Conservation (phyloP, 306 rosid genomes). For the Mimosa pudica region DNA sequence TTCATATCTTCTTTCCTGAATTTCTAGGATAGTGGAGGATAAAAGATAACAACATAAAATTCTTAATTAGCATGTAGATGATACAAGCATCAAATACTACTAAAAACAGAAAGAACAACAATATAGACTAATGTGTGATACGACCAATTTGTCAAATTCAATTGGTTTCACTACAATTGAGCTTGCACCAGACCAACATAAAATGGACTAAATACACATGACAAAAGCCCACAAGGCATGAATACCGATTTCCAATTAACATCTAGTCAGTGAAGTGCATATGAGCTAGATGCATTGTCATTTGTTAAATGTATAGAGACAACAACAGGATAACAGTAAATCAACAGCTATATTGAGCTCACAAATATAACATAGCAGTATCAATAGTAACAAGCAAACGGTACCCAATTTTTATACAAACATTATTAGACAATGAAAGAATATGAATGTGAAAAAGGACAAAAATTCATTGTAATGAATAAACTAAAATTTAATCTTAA, state of each 20-base stretch:
- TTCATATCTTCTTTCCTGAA: conserved; percentile 85
- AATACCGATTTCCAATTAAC: background rate
- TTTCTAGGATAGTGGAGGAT: conserved; percentile 57
- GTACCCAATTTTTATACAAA: too few species aligned
- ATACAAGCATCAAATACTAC: background rate
- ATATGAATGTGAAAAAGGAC: too few species aligned
- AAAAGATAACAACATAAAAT: conserved; percentile 27
- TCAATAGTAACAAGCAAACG: background rate
- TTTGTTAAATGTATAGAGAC: background rate
- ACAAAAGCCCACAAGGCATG: background rate
- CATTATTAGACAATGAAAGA: too few species aligned
- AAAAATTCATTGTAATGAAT: too few species aligned
- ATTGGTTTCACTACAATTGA: background rate
- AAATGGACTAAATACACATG: background rate
- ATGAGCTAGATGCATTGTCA: background rate
- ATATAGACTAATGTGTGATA: background rate
- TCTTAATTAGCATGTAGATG: background rate
- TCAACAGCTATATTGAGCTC: conserved; percentile 1
- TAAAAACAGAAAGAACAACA: background rate
- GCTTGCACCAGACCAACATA: background rate
- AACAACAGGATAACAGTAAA: background rate
- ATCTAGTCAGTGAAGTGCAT: background rate
- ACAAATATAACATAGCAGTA: background rate
- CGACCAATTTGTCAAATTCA: background rate
- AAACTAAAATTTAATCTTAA: too few species aligned